These are phyloP conservation scores for Aspergillus nidulans DNA, from an alignment of 495 filamentous ascomycete species.

Conservation along the genomic window DNA sequence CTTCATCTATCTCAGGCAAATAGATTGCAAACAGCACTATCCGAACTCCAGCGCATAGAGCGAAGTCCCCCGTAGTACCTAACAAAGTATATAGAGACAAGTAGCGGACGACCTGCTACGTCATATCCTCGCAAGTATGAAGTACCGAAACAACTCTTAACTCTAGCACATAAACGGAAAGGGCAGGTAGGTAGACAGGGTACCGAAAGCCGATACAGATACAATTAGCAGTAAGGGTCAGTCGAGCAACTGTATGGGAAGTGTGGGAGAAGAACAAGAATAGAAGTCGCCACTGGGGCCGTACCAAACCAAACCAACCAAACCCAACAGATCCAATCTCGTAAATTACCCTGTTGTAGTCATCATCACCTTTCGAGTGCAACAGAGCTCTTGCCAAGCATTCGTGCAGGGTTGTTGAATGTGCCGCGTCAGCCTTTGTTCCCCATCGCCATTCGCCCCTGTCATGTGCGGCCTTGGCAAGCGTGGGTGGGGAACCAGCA, in stretches of 20 bases:
- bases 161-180: neutral
- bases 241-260: too few relatives aligned
- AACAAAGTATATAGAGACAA: neutral
- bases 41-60: neutral
- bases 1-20: neutral
- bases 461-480: conserved; percentile 25
- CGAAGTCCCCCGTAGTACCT: too few relatives aligned
- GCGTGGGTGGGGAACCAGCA: conserved; percentile 15
- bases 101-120: neutral
- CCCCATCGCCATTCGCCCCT: conserved; percentile 16
- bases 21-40: too few relatives aligned
- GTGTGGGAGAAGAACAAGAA: neutral
- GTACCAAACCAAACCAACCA: too few relatives aligned
- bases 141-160: neutral
- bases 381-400: conserved; percentile 20
- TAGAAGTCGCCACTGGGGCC: neutral
- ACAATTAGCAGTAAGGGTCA: too few relatives aligned
- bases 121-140: neutral
- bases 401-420: conserved; percentile 14
- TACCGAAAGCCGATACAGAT: too few relatives aligned
- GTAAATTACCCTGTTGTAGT: too few relatives aligned
- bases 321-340: too few relatives aligned
- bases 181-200: too few relatives aligned
- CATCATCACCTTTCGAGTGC: too few relatives aligned
- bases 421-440: conserved; percentile 28